phyloP scores from a whole-genome alignment of 805 yeast species.

The Candida michaelii region DNA sequence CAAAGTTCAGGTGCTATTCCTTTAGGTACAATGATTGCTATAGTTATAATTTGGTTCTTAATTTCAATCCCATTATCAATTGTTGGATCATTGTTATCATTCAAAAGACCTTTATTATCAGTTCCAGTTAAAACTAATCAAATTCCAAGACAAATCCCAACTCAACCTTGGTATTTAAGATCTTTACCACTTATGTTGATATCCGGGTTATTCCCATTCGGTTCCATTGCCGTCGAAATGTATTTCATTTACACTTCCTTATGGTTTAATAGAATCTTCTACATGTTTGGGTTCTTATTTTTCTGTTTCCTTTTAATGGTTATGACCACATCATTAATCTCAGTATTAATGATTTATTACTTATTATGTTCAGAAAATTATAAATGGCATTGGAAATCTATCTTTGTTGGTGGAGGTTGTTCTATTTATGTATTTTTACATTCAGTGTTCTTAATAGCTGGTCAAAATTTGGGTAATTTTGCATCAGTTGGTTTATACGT shows the following conservation, averaged over 20 bases:
- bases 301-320: slow-evolving; percentile 84
- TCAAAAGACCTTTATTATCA: slow-evolving; percentile 54
- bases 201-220: slow-evolving; percentile 92
- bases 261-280: slow-evolving; percentile 92
- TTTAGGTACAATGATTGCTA: slow-evolving; percentile 79
- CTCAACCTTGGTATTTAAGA: slow-evolving; percentile 80
- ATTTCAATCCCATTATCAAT: slow-evolving; percentile 83
- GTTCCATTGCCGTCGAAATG: slow-evolving; percentile 92
- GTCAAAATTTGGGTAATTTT: slow-evolving; percentile 64
- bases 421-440: slow-evolving; percentile 82
- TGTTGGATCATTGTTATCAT: slow-evolving; percentile 77
- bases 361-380: slow-evolving; percentile 88
- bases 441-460: slow-evolving; percentile 70
- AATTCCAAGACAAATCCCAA: slow-evolving; percentile 94
- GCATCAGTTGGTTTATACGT: slow-evolving; percentile 75
- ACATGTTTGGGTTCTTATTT: slow-evolving; percentile 96
- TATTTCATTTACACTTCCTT: slow-evolving; percentile 87
- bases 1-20: slow-evolving; percentile 95
- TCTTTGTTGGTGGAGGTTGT: slow-evolving; percentile 87
- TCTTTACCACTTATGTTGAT: slow-evolving; percentile 65
- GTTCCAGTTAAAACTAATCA: slow-evolving; percentile 91
- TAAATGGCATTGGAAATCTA: slow-evolving; percentile 96
- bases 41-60: slow-evolving; percentile 80
- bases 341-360: slow-evolving; percentile 78
- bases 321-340: slow-evolving; percentile 75